Evolutionary conservation across 257 asterid species (phyloP).

Genomic region (Cruciata laevipes): DNA sequence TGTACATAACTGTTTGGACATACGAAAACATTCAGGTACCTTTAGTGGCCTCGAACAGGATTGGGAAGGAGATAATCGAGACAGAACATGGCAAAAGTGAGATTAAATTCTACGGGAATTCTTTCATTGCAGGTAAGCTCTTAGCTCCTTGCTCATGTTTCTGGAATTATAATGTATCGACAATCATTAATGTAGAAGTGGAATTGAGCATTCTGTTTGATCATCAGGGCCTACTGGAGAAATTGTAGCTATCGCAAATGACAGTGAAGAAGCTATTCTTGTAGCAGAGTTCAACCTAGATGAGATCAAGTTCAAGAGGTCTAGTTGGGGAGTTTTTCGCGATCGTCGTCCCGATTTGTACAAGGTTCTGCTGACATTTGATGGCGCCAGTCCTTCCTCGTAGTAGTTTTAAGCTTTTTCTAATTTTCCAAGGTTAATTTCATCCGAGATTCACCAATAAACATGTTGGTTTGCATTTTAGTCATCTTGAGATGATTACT

Average conservation of each 20-base stretch:
- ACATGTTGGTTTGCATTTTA: neutral
- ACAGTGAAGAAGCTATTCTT: constrained; percentile 76
- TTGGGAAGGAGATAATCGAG: constrained; percentile 73
- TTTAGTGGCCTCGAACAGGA: constrained; percentile 85
- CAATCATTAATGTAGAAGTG: neutral
- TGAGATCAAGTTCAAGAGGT: constrained; percentile 68
- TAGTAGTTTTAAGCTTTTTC: constrained; percentile 27
- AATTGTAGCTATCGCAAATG: constrained; percentile 59
- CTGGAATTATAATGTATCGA: neutral
- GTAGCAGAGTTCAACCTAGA: constrained; percentile 73
- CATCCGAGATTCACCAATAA: neutral
- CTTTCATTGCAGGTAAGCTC: constrained; percentile 81
- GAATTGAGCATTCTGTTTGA: constrained; percentile 17
- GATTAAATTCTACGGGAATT: constrained; percentile 87
- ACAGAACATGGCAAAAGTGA: constrained; percentile 85
- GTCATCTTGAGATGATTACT: neutral
- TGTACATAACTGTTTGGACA: neutral
- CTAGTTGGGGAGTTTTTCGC: constrained; percentile 85
- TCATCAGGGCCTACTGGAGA: constrained; percentile 91
- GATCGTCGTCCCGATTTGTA: constrained; percentile 93
- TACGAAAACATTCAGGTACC: constrained; percentile 57
- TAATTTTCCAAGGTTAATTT: neutral
- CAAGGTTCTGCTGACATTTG: constrained; percentile 82
- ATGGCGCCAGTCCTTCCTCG: constrained; percentile 54
- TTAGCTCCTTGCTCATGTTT: neutral